Percentiles rank a stretch among this genome's conserved stretches.
Evolutionary conservation across 75 land plant genomes (phyloP).

Genomic region (Pinus taeda): DNA sequence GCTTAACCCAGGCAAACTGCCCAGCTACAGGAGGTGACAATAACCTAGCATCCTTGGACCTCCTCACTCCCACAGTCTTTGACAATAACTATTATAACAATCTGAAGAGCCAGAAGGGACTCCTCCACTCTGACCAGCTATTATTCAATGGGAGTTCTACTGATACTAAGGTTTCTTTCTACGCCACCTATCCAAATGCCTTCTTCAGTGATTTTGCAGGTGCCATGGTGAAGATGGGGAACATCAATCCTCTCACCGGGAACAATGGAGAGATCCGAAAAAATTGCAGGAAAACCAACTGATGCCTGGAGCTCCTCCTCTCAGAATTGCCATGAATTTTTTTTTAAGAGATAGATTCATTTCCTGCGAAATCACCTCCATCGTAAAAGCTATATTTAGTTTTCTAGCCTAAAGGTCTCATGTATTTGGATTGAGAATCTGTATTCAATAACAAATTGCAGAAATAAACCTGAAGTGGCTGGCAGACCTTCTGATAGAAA

Average conservation of each 20-base stretch:
- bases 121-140: slow-evolving; percentile 53
- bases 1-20: slow-evolving; percentile 9
- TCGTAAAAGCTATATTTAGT: no score
- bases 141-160: slow-evolving; percentile 36
- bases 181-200: not conserved
- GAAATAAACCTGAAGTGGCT: no score
- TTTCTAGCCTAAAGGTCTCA: no score
- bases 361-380: no score
- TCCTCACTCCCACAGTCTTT: slow-evolving; percentile 28
- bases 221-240: slow-evolving; percentile 44
- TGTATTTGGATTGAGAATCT: no score
- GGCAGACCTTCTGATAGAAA: no score
- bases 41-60: slow-evolving; percentile 44
- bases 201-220: slow-evolving; percentile 28
- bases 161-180: slow-evolving; percentile 14
- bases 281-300: slow-evolving; percentile 27
- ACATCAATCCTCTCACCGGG: slow-evolving; percentile 17
- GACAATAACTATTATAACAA: slow-evolving; percentile 51
- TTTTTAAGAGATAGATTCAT: no score
- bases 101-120: slow-evolving; percentile 29
- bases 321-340: no score
- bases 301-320: no score
- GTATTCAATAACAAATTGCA: no score
- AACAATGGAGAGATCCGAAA: slow-evolving; percentile 24
- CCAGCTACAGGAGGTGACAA: slow-evolving; percentile 26